phyloP scores from a whole-genome alignment of 352 stramenopile genomes.

The Globisporangium takayamanum region DNA sequence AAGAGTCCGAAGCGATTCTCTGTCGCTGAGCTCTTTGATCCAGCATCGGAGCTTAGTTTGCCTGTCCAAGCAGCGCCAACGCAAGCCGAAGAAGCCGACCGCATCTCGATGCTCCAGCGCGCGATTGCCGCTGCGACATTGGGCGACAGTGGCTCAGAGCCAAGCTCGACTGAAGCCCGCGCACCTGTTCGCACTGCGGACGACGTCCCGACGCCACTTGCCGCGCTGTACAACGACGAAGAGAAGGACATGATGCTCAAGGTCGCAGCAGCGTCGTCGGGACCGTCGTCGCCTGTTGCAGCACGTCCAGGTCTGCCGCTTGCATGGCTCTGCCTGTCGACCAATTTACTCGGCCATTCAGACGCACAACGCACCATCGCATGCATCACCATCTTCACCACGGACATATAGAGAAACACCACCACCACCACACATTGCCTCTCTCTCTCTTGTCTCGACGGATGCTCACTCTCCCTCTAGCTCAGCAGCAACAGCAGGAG shows the following conservation, averaged over 20 bases:
- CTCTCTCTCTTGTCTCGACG: too few relatives aligned
- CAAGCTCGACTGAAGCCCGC: background rate
- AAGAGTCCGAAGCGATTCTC: slow-evolving; percentile 3
- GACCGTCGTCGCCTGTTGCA: background rate
- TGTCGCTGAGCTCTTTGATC: slow-evolving; percentile 7
- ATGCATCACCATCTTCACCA: background rate
- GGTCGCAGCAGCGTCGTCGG: slow-evolving; percentile 16
- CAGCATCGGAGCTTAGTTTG: background rate
- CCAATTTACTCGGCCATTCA: background rate
- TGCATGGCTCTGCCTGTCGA: background rate
- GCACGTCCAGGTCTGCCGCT: background rate
- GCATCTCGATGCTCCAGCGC: slow-evolving; percentile 9
- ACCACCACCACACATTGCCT: too few relatives aligned
- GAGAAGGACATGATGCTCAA: slow-evolving; percentile 57
- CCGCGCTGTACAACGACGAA: slow-evolving; percentile 70
- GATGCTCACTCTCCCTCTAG: too few relatives aligned
- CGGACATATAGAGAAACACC: too few relatives aligned
- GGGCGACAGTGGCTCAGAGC: background rate
- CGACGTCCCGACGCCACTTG: slow-evolving; percentile 48
- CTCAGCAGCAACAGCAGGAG: too few relatives aligned
- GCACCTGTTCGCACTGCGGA: slow-evolving; percentile 2
- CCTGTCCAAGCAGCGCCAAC: background rate
- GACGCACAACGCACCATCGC: background rate
- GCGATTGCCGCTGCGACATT: slow-evolving; percentile 12
- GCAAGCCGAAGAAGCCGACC: slow-evolving; percentile 4